Evolutionary conservation across 129 eudicot genomes (phyloP), one percentile per base, ranked within the genome.

Genomic region (Chrysanthemum seticuspe): DNA sequence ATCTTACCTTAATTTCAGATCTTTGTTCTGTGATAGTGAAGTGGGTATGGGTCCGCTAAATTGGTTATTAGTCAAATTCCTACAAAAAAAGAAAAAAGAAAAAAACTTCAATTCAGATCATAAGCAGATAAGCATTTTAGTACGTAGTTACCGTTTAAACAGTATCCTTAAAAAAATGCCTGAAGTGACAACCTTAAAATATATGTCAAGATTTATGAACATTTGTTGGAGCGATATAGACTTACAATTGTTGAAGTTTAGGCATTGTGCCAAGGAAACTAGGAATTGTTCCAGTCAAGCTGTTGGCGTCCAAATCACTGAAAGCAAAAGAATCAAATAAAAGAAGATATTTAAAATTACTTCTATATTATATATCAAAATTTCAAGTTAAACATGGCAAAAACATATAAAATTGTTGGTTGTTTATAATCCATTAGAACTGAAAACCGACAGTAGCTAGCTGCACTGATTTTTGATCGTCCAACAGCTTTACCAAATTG

Each of bases 241-340:
- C 92, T 89, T 61, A 89, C 96, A 87, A 13, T 85, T 78, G 53
- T 57, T 76, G 75, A 47, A 89, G 88, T 50, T 83, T 76, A 19
- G 93, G 73, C 27, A 89, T 76, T 53, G 77, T 65, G 73, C 82
- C 90, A 77, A 90, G 86, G 71, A 65, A 85, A 59, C 68, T 77
- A 29, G 93, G 96, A 79, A 90, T 79, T 27, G 76, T 60, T 54
- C 93, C 93, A 9, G 25, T 13, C 45, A 87, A 73, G 71, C 79
- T 87, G 73, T 89, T 89, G 53, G 85, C 85, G 53, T 79, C 83
- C 84, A 89, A 62, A 64, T 89, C 89, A 29, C 96, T 89, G 77
- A 68, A 65, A 72, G 54, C 9, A 54, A 40, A 62, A 27, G 12
- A 11, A 70, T 19, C 6, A 31, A 19, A 44, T 49, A 65, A 1